These are phyloP conservation scores for Suhomyces atakaporum DNA, from an alignment of 1,139 yeast species.

Conservation along the genomic window DNA sequence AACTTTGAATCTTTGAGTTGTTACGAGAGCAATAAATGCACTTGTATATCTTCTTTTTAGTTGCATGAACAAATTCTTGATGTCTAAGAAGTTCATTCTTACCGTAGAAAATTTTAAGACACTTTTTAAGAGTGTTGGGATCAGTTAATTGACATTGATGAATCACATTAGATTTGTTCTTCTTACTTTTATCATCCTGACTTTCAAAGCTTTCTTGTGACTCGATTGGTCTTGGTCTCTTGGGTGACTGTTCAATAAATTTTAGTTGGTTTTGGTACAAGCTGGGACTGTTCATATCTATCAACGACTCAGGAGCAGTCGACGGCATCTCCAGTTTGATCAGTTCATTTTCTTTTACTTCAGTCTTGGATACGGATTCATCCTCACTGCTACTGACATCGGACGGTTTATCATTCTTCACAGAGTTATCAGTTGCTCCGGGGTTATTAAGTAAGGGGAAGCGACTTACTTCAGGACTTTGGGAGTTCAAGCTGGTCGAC, in stretches of 20 bases:
- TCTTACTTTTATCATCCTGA: slow-evolving; percentile 21
- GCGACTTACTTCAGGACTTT: background rate
- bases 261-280: slow-evolving; percentile 14
- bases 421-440: background rate
- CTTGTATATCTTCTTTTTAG: slow-evolving; percentile 45
- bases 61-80: slow-evolving; percentile 52
- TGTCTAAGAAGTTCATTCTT: slow-evolving; percentile 48
- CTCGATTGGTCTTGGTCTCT: slow-evolving; percentile 6
- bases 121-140: slow-evolving; percentile 33
- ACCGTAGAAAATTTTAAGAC: slow-evolving; percentile 48
- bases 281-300: slow-evolving; percentile 1
- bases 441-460: background rate
- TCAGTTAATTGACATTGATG: slow-evolving; percentile 47
- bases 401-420: slow-evolving; percentile 18
- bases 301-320: slow-evolving; percentile 5
- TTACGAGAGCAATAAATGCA: slow-evolving; percentile 45
- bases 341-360: slow-evolving; percentile 1
- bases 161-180: slow-evolving; percentile 33
- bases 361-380: slow-evolving; percentile 5
- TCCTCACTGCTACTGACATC: slow-evolving; percentile 21
- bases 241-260: slow-evolving; percentile 15
- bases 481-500: background rate
- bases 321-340: background rate
- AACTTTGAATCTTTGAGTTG: slow-evolving; percentile 44
- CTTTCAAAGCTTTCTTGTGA: slow-evolving; percentile 9